phyloP scores from a whole-genome alignment of 1,284 basidiomycete species.

The Garcileccinum viscosum region DNA sequence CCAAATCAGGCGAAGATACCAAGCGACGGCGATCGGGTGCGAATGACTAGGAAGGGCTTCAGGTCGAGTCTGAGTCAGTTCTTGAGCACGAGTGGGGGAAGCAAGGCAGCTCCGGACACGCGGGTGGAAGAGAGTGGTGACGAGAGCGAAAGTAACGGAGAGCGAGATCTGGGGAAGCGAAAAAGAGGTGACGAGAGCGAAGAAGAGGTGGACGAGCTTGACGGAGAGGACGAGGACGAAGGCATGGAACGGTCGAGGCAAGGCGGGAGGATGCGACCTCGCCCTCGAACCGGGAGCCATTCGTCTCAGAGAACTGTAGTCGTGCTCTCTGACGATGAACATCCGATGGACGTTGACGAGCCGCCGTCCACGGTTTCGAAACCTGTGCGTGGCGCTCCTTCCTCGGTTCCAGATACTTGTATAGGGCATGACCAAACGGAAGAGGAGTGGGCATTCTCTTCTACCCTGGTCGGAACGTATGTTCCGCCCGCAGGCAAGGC shows the following conservation, averaged over 20 bases:
- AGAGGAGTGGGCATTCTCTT: constrained; percentile 34
- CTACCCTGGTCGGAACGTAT: constrained; percentile 35
- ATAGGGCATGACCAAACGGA: constrained; percentile 28
- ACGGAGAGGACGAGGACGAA: constrained; percentile 8
- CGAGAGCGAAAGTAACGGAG: constrained; percentile 11
- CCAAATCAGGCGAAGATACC: constrained; percentile 26
- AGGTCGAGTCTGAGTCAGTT: constrained; percentile 56
- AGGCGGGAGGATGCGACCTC: not conserved
- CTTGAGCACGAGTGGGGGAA: constrained; percentile 51
- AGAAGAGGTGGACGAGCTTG: constrained; percentile 29
- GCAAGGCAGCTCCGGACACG: constrained; percentile 28
- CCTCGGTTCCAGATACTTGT: not conserved
- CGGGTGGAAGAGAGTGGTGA: constrained; percentile 30
- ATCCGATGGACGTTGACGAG: constrained; percentile 36
- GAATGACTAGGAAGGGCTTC: constrained; percentile 39
- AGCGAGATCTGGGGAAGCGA: constrained; percentile 10
- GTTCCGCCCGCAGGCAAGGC: constrained; percentile 27
- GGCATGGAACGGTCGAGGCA: not conserved
- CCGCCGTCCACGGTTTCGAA: constrained; percentile 7
- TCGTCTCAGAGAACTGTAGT: constrained; percentile 32
- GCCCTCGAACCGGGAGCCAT: constrained; percentile 18
- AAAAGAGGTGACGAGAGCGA: constrained; percentile 7
- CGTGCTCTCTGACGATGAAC: constrained; percentile 35
- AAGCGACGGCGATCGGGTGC: constrained; percentile 12
- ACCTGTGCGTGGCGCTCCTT: not conserved